phyloP scores from a whole-genome alignment of 2,329 filamentous ascomycete species.

The Arthrobotrys musiformis region DNA sequence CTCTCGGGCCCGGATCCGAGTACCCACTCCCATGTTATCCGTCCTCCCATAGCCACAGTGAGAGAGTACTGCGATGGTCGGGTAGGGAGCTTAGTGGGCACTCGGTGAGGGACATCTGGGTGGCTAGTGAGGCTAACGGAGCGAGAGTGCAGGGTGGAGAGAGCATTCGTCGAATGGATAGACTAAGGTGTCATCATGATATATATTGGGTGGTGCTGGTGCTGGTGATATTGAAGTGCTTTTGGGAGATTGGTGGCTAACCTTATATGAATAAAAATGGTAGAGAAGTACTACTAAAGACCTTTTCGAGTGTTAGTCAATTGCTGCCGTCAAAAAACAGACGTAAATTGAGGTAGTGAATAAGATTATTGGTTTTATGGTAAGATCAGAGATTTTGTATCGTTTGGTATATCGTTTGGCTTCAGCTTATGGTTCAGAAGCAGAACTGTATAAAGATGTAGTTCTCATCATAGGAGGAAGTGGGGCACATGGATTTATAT shows the following conservation, averaged over 20 bases:
- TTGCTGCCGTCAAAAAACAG: background rate
- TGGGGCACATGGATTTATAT: background rate
- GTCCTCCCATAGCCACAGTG: conserved; percentile 49
- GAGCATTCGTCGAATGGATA: conserved; percentile 57
- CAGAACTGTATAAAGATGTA: conserved; percentile 55
- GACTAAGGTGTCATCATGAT: conserved; percentile 56
- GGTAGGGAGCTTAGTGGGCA: conserved; percentile 51
- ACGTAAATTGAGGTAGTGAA: conserved; percentile 5
- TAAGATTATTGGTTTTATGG: background rate
- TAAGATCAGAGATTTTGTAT: conserved; percentile 55
- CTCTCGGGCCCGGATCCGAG: conserved; percentile 31
- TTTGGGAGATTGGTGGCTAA: conserved; percentile 18
- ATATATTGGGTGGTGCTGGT: conserved; percentile 15
- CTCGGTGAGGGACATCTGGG: conserved; percentile 44
- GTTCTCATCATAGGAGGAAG: conserved; percentile 50
- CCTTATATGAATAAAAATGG: conserved; percentile 7
- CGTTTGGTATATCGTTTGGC: conserved; percentile 56
- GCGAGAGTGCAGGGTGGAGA: conserved; percentile 53
- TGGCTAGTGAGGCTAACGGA: conserved; percentile 35
- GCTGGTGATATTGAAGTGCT: background rate
- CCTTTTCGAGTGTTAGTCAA: conserved; percentile 5
- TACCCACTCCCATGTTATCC: conserved; percentile 55
- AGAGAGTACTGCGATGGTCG: conserved; percentile 49
- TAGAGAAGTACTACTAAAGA: background rate
- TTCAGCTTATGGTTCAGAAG: conserved; percentile 57